These are phyloP conservation scores for Phytophthora hybrid DNA, from an alignment of 352 stramenopile species.

Conservation along the genomic window DNA sequence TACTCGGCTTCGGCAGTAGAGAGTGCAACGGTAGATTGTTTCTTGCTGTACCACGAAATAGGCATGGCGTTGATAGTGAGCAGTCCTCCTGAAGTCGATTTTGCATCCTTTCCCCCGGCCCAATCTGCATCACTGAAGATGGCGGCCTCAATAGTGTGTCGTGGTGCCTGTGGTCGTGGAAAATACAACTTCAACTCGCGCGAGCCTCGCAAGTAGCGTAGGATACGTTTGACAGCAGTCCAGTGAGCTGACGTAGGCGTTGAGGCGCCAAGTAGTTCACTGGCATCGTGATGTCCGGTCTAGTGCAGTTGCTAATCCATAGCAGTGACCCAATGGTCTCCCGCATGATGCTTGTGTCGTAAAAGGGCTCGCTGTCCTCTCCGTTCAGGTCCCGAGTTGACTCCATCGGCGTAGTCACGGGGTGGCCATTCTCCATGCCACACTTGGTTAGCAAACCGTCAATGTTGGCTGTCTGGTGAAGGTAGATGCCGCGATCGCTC, in stretches of 20 bases:
- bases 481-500: neutral
- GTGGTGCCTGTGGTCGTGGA: slow-evolving; percentile 1
- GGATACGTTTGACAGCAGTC: slow-evolving; percentile 1
- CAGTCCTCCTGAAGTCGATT: slow-evolving; percentile 17
- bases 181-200: neutral
- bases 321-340: neutral
- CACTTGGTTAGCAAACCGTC: neutral
- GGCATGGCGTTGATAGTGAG: slow-evolving; percentile 16
- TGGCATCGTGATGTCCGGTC: neutral
- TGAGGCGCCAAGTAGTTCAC: neutral
- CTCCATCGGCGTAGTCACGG: neutral
- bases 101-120: slow-evolving; percentile 11
- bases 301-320: neutral
- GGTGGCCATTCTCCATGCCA: neutral
- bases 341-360: neutral
- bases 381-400: neutral
- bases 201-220: neutral
- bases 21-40: slow-evolving; percentile 3
- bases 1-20: slow-evolving; percentile 10
- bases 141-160: neutral
- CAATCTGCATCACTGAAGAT: neutral
- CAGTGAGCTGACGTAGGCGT: neutral
- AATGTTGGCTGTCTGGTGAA: neutral
- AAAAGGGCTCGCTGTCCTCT: neutral
- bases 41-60: slow-evolving; percentile 22